Percentiles rank a stretch among this genome's conserved stretches.
Evolutionary conservation across 768 basidiomycete genomes (phyloP).

Genomic region (Leccinum sublutescens): DNA sequence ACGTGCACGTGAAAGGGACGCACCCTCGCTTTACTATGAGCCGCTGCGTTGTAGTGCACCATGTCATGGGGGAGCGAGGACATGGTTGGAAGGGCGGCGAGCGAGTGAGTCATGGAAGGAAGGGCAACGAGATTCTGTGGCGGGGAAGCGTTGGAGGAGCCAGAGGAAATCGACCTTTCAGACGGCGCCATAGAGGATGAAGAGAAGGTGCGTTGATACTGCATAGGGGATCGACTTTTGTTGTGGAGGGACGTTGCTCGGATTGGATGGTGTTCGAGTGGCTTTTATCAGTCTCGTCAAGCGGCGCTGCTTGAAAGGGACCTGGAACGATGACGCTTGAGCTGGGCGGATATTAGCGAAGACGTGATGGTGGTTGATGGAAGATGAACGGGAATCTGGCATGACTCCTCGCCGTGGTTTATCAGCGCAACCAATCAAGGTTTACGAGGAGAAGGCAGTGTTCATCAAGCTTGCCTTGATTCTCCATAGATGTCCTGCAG

Average conservation of each 20-base stretch:
- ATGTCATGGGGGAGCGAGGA: constrained; percentile 31
- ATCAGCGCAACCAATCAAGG: constrained; percentile 35
- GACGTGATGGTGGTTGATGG: constrained; percentile 29
- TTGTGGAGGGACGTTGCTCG: constrained; percentile 11
- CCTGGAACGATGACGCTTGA: constrained; percentile 23
- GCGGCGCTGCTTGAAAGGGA: constrained; percentile 22
- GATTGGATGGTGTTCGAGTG: neutral
- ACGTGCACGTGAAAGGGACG: neutral
- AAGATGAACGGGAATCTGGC: constrained; percentile 36
- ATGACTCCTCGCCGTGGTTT: constrained; percentile 32
- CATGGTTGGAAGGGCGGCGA: constrained; percentile 32
- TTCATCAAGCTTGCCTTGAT: constrained; percentile 20
- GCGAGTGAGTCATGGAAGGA: constrained; percentile 34
- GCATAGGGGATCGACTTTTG: constrained; percentile 25
- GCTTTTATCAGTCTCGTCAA: constrained; percentile 29
- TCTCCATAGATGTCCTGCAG: constrained; percentile 12
- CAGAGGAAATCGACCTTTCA: constrained; percentile 33
- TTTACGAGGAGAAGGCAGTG: constrained; percentile 31
- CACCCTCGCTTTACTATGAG: constrained; percentile 32
- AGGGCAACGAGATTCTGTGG: constrained; percentile 30
- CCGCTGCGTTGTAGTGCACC: constrained; percentile 31
- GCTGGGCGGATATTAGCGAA: constrained; percentile 36
- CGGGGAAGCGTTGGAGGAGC: constrained; percentile 31
- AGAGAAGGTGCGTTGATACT: constrained; percentile 30
- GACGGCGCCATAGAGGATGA: constrained; percentile 34